Base-by-base conservation (phyloP, 805 yeast species). In the Candida cerambycidarum region DNA sequence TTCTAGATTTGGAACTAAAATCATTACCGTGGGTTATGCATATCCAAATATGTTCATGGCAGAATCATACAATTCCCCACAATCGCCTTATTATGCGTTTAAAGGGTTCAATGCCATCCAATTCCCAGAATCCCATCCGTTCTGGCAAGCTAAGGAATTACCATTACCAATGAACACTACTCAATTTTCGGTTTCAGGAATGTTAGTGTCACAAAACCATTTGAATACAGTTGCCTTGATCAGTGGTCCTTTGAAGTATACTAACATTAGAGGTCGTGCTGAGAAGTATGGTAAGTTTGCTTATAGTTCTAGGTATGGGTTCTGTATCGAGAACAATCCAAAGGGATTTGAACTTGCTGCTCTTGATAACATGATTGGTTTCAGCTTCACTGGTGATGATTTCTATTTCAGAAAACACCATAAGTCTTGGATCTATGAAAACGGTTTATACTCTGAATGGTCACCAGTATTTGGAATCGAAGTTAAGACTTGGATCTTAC, bases 281-380 rank as follows among this genome's bases (percentile, higher is more conserved):
- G 49, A 47, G 21, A 47, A 47, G 29, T 45, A 47, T 25, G 34
- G 17, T 34, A 47, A 47, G 32, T 47, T 47, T 40, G 51, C 49
- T 16, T 47, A 47, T 21, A 39, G 45, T 25, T 42, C 51, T 13
- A 39, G 44, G 31, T 43, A 39, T 37, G 48, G 46, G 12, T 45
- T 45, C 32, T 23, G 47, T 15, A 37, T 47, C 13, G 39, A 31
- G 13, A 42, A 31, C 36, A 46, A 42, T 33, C 36, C 23, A 12
- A 32, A 43, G 13, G 42, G 32, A 5, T 42, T 47, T 32, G 15
- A 34, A 3, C 32, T 39, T n/a, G 47, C 44, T n/a, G 25, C 34
- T 27, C 24, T 47, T 15, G 51, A 47, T 35, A 47, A 45, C 24
- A 45, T 42, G 49, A 39, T 47, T 17, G 51, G 45, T 6, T 45